These are phyloP conservation scores for Penicillium herquei DNA, from an alignment of 495 filamentous ascomycete genomes.

Conservation along the genomic window DNA sequence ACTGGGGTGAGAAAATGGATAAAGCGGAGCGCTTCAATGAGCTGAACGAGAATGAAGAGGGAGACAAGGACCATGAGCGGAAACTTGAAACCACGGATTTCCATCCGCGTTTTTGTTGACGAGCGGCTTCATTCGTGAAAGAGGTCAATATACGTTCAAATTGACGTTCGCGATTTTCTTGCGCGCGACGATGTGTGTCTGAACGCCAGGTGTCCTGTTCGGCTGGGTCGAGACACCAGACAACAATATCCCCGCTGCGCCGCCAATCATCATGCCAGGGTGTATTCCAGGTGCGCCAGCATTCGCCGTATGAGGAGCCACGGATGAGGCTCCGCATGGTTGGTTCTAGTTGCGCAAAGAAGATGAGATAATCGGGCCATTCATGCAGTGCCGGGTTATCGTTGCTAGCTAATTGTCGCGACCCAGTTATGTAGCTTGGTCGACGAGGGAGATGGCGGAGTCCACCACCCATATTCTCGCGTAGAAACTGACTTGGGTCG, in stretches of 20 bases:
- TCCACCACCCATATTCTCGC: slow-evolving; percentile 44
- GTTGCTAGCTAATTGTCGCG: neutral
- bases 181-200: slow-evolving; percentile 17
- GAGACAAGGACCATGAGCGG: slow-evolving; percentile 6
- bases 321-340: slow-evolving; percentile 47
- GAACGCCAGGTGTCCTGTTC: slow-evolving; percentile 38
- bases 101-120: slow-evolving; percentile 23
- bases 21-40: slow-evolving; percentile 11
- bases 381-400: slow-evolving; percentile 20
- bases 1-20: slow-evolving; percentile 9
- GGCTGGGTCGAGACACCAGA: slow-evolving; percentile 60
- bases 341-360: slow-evolving; percentile 62
- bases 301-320: slow-evolving; percentile 61
- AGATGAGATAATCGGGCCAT: slow-evolving; percentile 64
- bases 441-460: slow-evolving; percentile 39
- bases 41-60: slow-evolving; percentile 1
- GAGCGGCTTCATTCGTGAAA: slow-evolving; percentile 24
- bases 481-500: slow-evolving; percentile 60
- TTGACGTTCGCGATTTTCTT: slow-evolving; percentile 33
- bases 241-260: slow-evolving; percentile 78
- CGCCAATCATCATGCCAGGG: slow-evolving; percentile 87
- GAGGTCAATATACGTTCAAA: slow-evolving; percentile 37
- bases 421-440: slow-evolving; percentile 29
- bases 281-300: slow-evolving; percentile 75
- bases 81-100: slow-evolving; percentile 1